Evolutionary conservation across 75 land plant genomes (phyloP), one percentile per base, ranked within the genome.

Genomic region (Sequoia sempervirens): DNA sequence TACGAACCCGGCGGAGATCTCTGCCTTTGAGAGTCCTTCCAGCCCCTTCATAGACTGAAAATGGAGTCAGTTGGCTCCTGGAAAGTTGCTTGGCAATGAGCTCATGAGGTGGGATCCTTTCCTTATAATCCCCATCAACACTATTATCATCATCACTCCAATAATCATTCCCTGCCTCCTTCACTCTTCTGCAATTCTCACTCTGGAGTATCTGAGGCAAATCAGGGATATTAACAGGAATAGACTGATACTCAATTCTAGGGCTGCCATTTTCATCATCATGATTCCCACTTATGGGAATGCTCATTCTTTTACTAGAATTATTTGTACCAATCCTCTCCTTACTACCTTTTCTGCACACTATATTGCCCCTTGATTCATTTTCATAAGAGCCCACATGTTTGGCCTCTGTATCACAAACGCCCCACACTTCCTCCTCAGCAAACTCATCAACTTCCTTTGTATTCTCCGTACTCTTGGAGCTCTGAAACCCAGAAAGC

Each of bases 21-120:
- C 97, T 85, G 18, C 97, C 97, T 73, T 95, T 95, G 53, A 95
- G 84, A 0, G 97, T 95, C 70, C 97, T 90, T 34, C 97, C 96
- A 30, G 83, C 92, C 1, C 97, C 97, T 85, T 95, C 97, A 47
- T 86, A 89, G 10, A 95, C 92, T 18, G 97, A 95, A 30, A 90
- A 92, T 1, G 94, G 86, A 7, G 90, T 85, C 43, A 84, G 88
- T 37, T 91, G 89, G 83, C 87, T 89, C 81, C 85, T 50, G 2
- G 93, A 91, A 43, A 89, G 81, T 81, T 91, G 89, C 58, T 88
- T 86, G 13, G 91, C 90, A 78, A 93, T 79, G 43, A 91, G 85
- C 82, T 90, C 91, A 61, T 95, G 97, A 12, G 97, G 97, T 10
- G 96, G 97, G 30, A 94, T 74, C 91, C 88, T 83, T 32, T 70